Evolutionary conservation across 495 filamentous ascomycete species (phyloP), one percentile per base, ranked within the genome.

Genomic region (Penicillium egyptiacum): DNA sequence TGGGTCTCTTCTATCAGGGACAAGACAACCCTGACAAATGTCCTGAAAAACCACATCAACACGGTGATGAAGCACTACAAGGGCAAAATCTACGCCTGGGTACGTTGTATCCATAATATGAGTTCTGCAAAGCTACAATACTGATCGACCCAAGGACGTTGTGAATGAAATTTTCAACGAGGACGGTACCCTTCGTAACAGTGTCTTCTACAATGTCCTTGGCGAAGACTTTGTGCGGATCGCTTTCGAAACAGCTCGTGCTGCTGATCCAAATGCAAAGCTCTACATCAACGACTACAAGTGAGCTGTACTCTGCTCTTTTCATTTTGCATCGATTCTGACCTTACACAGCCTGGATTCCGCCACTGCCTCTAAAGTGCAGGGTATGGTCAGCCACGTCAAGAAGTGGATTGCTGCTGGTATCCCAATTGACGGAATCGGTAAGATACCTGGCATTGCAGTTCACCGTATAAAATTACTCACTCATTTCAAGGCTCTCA

Each of bases 381-480:
- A 61, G 26, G 86, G 84, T 50, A 85, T 90, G 79, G 79, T 85
- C 42, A 69, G 56, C 42, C 75, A 86, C 63, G 87, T 89, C 66
- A 82, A 81, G 71, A 81, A 84, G 61, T 89, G 87, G 84, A 63
- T 86, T 42, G 75, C 79, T 11, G 78, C 72, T 11, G 87, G 87
- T 57, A 72, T 87, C 31, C 86, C 87, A 46, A 90, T 90, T 67
- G 87, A 91, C 67, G 87, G 88, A 59, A 88, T 91, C 52, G 82
- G 82, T 67, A 65, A 64, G 62, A 59, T 14, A 39, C 6, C 16
- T 37, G 6, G 0, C 23, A 46, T 48, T 40, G 9, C 17, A 2
- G 12, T 28, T 47, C 6, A 37, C 41, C 0, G 14, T 16, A 14
- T 22, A 41, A 16, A 25, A 53, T 54, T 60, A 39, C 65, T 57